These are phyloP conservation scores for Lactarius hengduanensis DNA, from an alignment of 768 basidiomycete genomes.

Conservation along the genomic window DNA sequence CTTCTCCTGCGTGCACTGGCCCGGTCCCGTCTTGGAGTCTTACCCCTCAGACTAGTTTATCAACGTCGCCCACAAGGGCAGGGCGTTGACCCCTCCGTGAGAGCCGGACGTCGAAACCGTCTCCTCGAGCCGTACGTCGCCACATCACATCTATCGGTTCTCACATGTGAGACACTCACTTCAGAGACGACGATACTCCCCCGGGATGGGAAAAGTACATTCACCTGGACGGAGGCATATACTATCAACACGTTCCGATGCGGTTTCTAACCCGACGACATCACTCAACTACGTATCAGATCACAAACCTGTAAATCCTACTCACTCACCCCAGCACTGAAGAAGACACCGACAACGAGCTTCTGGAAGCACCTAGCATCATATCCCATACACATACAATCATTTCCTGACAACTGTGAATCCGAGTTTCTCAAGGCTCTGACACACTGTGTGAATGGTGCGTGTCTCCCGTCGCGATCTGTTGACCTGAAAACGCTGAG, in stretches of 20 bases:
- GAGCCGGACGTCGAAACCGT: not conserved
- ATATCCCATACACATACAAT: slow-evolving; percentile 15
- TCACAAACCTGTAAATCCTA: not conserved
- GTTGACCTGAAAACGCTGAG: not conserved
- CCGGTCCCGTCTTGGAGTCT: not conserved
- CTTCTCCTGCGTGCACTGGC: not conserved
- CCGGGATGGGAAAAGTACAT: slow-evolving; percentile 12
- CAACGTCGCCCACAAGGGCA: not conserved
- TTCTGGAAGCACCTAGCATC: slow-evolving; percentile 16
- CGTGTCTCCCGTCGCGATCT: not conserved
- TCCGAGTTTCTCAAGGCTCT: slow-evolving; percentile 17
- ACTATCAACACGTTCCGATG: not conserved
- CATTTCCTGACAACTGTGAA: slow-evolving; percentile 7
- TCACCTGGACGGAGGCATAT: slow-evolving; percentile 8
- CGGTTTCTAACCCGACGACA: slow-evolving; percentile 10
- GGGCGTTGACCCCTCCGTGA: not conserved
- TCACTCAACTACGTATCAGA: slow-evolving; percentile 15
- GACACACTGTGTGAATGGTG: slow-evolving; percentile 14
- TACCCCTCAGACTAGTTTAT: not conserved
- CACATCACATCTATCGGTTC: not conserved
- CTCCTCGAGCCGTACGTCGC: slow-evolving; percentile 8
- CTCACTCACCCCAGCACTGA: not conserved
- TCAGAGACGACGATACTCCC: slow-evolving; percentile 1
- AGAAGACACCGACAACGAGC: slow-evolving; percentile 3
- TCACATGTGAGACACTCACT: not conserved